phyloP scores from a whole-genome alignment of 2,329 filamentous ascomycete genomes.

The Trichoderma oligosporum region DNA sequence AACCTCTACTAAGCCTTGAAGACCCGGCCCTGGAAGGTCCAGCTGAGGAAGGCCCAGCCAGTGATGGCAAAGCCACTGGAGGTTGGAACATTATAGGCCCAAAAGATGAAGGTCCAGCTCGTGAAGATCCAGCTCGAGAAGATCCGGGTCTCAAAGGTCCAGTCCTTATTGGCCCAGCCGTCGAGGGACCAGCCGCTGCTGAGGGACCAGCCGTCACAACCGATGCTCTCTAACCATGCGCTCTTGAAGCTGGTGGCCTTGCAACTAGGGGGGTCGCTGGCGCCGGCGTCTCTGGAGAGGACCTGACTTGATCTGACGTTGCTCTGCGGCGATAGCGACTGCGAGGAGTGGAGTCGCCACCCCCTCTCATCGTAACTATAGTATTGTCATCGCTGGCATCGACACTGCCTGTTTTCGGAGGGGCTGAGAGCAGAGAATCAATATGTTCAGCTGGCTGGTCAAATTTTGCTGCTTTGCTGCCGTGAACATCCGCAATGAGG shows the following conservation, averaged over 20 bases:
- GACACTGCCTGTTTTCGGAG: neutral
- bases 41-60: neutral
- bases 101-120: neutral
- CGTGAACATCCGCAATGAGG: no score
- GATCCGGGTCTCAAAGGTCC: neutral
- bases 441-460: no score
- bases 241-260: neutral
- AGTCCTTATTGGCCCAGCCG: neutral
- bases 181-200: neutral
- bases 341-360: neutral
- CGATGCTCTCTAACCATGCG: slow-evolving; percentile 11
- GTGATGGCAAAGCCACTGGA: neutral
- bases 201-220: neutral
- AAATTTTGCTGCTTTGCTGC: no score
- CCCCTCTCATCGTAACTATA: slow-evolving; percentile 11
- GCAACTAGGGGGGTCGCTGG: no score
- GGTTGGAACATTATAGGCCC: neutral
- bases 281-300: neutral
- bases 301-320: neutral
- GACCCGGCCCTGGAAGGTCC: neutral
- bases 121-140: neutral
- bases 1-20: neutral
- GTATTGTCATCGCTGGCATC: neutral
- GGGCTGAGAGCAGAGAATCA: no score
- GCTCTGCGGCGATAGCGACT: neutral